Base-by-base conservation (phyloP, 2,329 filamentous ascomycete genomes). In the Colletotrichum aenigma region DNA sequence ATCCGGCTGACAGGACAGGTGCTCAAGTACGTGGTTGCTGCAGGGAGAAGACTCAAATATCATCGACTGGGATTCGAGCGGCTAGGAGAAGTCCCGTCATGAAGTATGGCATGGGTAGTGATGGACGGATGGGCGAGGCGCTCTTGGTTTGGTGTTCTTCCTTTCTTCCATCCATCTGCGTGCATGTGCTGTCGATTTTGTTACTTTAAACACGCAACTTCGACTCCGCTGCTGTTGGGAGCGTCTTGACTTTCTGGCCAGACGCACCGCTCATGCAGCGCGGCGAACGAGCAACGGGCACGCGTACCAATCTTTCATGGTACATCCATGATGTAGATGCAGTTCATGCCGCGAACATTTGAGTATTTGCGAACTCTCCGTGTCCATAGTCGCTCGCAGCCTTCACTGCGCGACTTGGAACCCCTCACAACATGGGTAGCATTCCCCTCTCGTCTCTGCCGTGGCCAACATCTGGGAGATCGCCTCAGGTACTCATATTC, bases 321-420 rank as follows among this genome's bases (percentile, higher is more conserved):
- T 62, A 66, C 62, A 72, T 9, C 56, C 73, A 72, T 67, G 62
- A 43, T 48, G 62, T 21, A 28, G n/a, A 28, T 62, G 61, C 55
- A 66, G 69, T 62, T 75, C 62, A 66, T 34, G 67, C 67, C 69
- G 56, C 55, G 32, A 36, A 36, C 38, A 34, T 67, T 72, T 72
- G 73, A 67, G 56, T 34, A 34, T 56, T 55, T 30, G 64, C n/a
- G 43, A 67, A 72, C 66, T 60, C 15, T 74, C 21, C 34, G n/a
- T 55, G 24, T 13, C 38, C 16, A 32, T 34, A 26, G 30, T 56
- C 15, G 30, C 48, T 30, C 26, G 56, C 60, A 12, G 58, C 48
- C 43, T 52, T 60, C 18, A 28, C 55, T 26, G 12, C 7, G 26
- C 12, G 71, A n/a, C 24, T 43, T 55, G 71, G 26, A 58, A 69